phyloP scores from a whole-genome alignment of 352 stramenopile genomes.

The Pythium rhizo-oryzae region DNA sequence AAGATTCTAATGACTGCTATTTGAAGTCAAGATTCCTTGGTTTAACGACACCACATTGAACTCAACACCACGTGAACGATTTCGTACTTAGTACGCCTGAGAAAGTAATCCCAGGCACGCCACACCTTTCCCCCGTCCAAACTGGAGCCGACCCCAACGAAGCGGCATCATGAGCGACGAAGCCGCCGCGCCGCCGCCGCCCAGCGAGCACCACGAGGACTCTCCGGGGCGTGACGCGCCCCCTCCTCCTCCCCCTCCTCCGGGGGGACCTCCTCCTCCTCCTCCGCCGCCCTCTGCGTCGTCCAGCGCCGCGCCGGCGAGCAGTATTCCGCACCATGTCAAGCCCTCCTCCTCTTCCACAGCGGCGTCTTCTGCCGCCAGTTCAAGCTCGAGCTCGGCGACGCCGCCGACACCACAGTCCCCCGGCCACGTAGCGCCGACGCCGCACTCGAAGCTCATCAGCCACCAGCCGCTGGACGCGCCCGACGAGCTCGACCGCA shows the following conservation, averaged over 20 bases:
- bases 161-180: slow-evolving; percentile 24
- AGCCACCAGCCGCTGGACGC: slow-evolving; percentile 73
- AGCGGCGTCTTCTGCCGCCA: neutral
- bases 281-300: slow-evolving; percentile 20
- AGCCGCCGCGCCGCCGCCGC: slow-evolving; percentile 22
- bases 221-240: slow-evolving; percentile 20
- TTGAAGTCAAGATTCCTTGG: slow-evolving; percentile 3
- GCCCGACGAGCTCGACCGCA: slow-evolving; percentile 80
- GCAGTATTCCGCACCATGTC: slow-evolving; percentile 17
- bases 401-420: slow-evolving; percentile 34
- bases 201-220: slow-evolving; percentile 18
- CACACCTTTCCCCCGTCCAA: neutral
- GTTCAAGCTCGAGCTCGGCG: neutral
- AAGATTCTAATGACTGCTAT: no score
- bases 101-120: neutral
- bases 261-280: slow-evolving; percentile 37
- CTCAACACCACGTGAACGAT: neutral
- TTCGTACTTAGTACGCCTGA: slow-evolving; percentile 14
- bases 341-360: slow-evolving; percentile 11
- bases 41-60: slow-evolving; percentile 28
- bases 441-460: slow-evolving; percentile 72
- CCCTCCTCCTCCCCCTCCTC: slow-evolving; percentile 44
- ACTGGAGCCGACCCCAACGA: neutral
- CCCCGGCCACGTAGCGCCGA: slow-evolving; percentile 29
- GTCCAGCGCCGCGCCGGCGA: slow-evolving; percentile 18